Base-by-base conservation (phyloP, 192 early-diverging fungal species). In the Coemansia asiatica region DNA sequence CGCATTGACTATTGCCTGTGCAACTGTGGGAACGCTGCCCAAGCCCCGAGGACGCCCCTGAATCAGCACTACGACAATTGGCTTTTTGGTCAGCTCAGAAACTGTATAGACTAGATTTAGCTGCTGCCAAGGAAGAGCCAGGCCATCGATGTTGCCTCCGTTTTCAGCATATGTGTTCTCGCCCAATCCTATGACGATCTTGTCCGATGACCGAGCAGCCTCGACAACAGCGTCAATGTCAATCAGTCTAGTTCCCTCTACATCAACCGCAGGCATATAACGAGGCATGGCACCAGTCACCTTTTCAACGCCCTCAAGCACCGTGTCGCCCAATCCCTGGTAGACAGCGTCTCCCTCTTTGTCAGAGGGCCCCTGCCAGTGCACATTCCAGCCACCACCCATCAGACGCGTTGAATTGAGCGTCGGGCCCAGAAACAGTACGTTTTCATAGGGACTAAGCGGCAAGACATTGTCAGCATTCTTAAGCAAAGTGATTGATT, bases 311-410 rank as follows among this genome's bases (percentile, higher is more conserved):
- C 40, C 69, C 53, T 56, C 28, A 26, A 77, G 31, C 19, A 78
- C 48, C 6, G 69, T 71, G 31, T 76, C 63, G 59, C 69, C 75
- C 51, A 66, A 66, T 28, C 62, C 66, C 44, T 67, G 68, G 60
- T 88, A 84, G 19, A 73, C 68, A 7, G 72, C 68, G 19, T 81
- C 77, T 2, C 87, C 75, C 22, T 84, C 79, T 25, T 60, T 55
- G 9, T 66, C 60, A 2, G 60, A 49, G 4, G 79, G 79, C 7
- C 84, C 84, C 65, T 87, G 85, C 86, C 86, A 89, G 54, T 86
- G 80, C 56, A 89, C 69, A 1, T 86, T 86, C 86, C 86, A 89
- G 2, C 86, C 87, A 23, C 86, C 87, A 36, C 78, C 81, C 33
- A 86, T 65, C 9, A 79, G 79, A n/a, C 81, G 68, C 4, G 85